Evolutionary conservation across 176 grass and related monocot genomes (phyloP).

Genomic region (Canna indica): DNA sequence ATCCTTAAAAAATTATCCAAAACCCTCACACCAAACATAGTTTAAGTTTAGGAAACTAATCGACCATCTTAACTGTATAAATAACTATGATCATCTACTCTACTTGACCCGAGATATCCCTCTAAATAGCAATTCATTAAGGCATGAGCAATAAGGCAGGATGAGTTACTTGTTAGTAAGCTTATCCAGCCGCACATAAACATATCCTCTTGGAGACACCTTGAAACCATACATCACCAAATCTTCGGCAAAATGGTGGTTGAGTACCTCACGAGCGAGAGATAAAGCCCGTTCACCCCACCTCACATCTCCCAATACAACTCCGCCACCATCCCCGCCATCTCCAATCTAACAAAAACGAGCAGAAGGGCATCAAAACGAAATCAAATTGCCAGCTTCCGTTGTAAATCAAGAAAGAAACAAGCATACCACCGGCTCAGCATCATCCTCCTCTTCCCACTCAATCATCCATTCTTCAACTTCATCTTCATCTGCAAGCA

Average conservation of each 20-base stretch:
- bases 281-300: slow-evolving; percentile 55
- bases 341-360: slow-evolving; percentile 52
- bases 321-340: slow-evolving; percentile 65
- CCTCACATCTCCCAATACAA: slow-evolving; percentile 42
- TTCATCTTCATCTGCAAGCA: slow-evolving; percentile 1
- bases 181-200: slow-evolving; percentile 85
- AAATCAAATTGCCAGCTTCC: background rate
- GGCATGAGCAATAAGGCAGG: background rate
- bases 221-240: slow-evolving; percentile 74
- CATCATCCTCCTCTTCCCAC: slow-evolving; percentile 14
- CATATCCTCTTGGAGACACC: slow-evolving; percentile 78
- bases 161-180: slow-evolving; percentile 31
- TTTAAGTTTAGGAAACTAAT: background rate
- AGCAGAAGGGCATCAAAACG: background rate
- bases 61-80: background rate
- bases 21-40: too few species aligned
- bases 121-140: background rate
- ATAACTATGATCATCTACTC: background rate
- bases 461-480: background rate
- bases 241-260: slow-evolving; percentile 47
- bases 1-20: too few species aligned
- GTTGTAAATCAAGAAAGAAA: background rate
- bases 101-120: background rate
- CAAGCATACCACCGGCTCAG: slow-evolving; percentile 4
- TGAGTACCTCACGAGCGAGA: slow-evolving; percentile 49